phyloP scores from a whole-genome alignment of 177 flowering plant genomes.

The Vitis hybrid region DNA sequence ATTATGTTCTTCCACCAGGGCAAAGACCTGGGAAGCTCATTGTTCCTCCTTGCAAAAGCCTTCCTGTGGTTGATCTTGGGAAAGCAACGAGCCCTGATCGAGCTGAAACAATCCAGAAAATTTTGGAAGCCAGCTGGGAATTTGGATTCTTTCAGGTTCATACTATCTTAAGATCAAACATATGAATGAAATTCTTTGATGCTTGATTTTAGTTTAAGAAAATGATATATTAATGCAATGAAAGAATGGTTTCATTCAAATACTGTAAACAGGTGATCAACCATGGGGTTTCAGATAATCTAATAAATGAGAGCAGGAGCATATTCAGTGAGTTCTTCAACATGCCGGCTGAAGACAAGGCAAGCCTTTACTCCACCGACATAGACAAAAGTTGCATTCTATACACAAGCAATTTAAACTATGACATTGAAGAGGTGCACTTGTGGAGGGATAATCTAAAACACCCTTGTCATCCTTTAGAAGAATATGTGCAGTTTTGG shows the following conservation, averaged over 20 bases:
- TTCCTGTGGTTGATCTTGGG: slow-evolving; percentile 44
- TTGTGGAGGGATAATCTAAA: slow-evolving; percentile 45
- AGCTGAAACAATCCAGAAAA: slow-evolving; percentile 19
- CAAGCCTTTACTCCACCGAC: slow-evolving; percentile 30
- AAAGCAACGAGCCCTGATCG: slow-evolving; percentile 9
- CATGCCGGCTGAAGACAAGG: slow-evolving; percentile 34
- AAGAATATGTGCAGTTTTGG: slow-evolving; percentile 37
- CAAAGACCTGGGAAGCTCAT: slow-evolving; percentile 28
- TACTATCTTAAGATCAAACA: not conserved
- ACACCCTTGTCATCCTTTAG: slow-evolving; percentile 42
- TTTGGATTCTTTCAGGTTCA: slow-evolving; percentile 46
- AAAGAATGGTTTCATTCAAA: not conserved
- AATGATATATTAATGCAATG: no score
- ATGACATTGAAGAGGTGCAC: slow-evolving; percentile 28
- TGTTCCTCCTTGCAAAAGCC: slow-evolving; percentile 14
- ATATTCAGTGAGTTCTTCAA: slow-evolving; percentile 31
- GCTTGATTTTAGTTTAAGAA: not conserved
- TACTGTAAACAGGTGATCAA: slow-evolving; percentile 34
- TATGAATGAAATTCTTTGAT: not conserved
- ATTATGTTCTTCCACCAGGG: slow-evolving; percentile 27
- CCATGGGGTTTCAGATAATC: slow-evolving; percentile 37
- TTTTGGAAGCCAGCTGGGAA: slow-evolving; percentile 39
- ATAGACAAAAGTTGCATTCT: slow-evolving; percentile 22
- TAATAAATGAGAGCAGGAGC: slow-evolving; percentile 24
- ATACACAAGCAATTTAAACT: slow-evolving; percentile 31